These are phyloP conservation scores for Trichoderma asperellum DNA, from an alignment of 2,329 filamentous ascomycete genomes.

Conservation along the genomic window DNA sequence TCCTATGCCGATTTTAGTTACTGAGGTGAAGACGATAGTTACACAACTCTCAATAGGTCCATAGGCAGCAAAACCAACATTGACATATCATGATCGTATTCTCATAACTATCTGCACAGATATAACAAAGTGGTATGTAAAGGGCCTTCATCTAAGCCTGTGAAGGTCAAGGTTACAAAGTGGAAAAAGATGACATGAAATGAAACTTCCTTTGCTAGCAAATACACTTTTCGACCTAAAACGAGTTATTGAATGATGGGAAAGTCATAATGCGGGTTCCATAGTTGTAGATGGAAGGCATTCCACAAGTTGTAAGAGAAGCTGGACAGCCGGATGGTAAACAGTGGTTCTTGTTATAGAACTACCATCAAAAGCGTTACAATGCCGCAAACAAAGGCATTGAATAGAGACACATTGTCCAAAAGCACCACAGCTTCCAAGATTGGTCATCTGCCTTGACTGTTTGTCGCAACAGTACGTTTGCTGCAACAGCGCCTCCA, in stretches of 20 bases:
- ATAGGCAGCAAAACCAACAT: neutral
- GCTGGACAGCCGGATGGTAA: neutral
- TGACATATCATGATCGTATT: neutral
- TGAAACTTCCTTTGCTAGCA: neutral
- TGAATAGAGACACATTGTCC: constrained; percentile 20
- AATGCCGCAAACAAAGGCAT: constrained; percentile 7
- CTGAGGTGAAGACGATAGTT: neutral
- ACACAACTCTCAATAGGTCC: neutral
- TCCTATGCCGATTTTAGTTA: neutral
- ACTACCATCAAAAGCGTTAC: neutral
- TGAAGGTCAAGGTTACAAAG: neutral
- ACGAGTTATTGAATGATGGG: neutral
- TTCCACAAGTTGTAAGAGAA: neutral
- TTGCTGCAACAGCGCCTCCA: neutral
- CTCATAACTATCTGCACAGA: neutral
- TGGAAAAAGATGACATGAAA: neutral
- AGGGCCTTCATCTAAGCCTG: neutral
- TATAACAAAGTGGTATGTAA: neutral
- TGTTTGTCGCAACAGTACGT: neutral
- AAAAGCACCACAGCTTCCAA: constrained; percentile 28
- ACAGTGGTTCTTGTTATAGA: neutral
- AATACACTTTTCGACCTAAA: neutral
- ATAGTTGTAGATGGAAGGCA: neutral
- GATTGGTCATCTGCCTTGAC: constrained; percentile 15
- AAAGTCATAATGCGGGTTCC: neutral